Evolutionary conservation across 495 filamentous ascomycete genomes (phyloP), one percentile per base, ranked within the genome.

Genomic region (Aspergillus funiculosus): DNA sequence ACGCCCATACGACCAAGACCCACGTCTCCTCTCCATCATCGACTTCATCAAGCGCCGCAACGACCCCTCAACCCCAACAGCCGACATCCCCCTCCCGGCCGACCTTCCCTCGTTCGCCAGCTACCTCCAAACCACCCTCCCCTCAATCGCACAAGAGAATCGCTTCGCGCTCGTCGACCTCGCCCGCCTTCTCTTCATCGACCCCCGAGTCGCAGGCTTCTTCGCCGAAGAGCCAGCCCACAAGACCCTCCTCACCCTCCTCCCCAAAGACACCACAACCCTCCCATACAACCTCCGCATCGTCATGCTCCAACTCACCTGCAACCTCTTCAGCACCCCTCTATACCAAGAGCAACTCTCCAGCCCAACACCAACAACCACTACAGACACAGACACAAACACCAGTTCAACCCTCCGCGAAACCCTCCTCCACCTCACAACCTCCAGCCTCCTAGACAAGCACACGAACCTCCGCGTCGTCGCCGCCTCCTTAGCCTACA

Each of bases 91-190:
- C 74, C 80, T 49, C 62, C 81, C 52, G 50, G 10, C 19, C 56
- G 35, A 72, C 63, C 30, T 72, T 80, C 41, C 81, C 74, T 2
- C 57, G 27, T 62, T 72, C 45, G 60, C 63, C 22, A 43, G 43
- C 8, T 60, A 63, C 28, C 39, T 74, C 21, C 56, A 62, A 41
- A 58, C 60, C 22, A 50, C 47, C 18, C 54, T 60, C 31, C 21
- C 46, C 11, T 51, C 53, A 1, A 57, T 71, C 14, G 61, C 68
- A 1, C 46, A 28, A 3, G 67, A 63, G 57, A 32, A 81, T 79
- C 48, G 68, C 64, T 98, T 96, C 58, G 79, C 91, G 3, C 65
- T 89, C 2, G 74, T 94, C 27, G 92, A 96, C 54, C 76, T 98
- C 14, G 70, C 92, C 41, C 78, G 92, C 6, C 74, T 84, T 43